A percentile compares a stretch with the other conserved stretches of the same genome.
Conservation (phyloP, 2,329 filamentous ascomycete species). For the Alternaria solani region DNA sequence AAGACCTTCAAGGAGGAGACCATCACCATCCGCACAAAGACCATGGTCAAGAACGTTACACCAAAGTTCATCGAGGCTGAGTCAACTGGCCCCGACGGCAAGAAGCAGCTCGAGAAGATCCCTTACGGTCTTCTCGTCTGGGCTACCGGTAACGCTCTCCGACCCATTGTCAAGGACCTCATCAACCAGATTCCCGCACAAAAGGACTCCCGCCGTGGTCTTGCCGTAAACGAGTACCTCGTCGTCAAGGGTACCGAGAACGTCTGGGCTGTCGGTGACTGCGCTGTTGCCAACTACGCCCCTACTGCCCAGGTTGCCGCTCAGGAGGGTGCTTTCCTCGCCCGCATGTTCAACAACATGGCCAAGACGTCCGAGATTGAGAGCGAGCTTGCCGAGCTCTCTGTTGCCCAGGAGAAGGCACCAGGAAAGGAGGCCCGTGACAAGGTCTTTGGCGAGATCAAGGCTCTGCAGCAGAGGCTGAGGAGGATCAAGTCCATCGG, state of each 20-base stretch:
- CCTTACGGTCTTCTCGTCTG: slow-evolving; percentile 97
- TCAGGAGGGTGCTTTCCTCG: slow-evolving; percentile 95
- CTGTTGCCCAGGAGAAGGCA: slow-evolving; percentile 67
- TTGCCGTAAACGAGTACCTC: slow-evolving; percentile 98
- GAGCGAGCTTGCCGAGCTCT: slow-evolving; percentile 74
- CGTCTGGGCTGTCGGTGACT: slow-evolving; percentile 98
- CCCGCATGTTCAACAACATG: slow-evolving; percentile 98
- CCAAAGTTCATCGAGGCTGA: slow-evolving; percentile 93
- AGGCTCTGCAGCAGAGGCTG: slow-evolving; percentile 84
- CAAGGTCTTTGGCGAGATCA: slow-evolving; percentile 75
- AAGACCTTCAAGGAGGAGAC: slow-evolving; percentile 99
- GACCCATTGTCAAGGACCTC: slow-evolving; percentile 87
- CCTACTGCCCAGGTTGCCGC: slow-evolving; percentile 96
- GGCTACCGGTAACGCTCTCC: slow-evolving; percentile 96
- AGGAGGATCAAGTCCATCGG: slow-evolving; percentile 92
- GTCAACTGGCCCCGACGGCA: slow-evolving; percentile 79
- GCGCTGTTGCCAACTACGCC: slow-evolving; percentile 95
- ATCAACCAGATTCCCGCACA: slow-evolving; percentile 93
- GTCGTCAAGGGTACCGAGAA: slow-evolving; percentile 97
- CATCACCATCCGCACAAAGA: slow-evolving; percentile 97
- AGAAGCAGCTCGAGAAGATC: slow-evolving; percentile 80
- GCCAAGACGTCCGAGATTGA: slow-evolving; percentile 90
- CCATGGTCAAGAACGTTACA: slow-evolving; percentile 97
- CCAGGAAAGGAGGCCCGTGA: slow-evolving; percentile 70
- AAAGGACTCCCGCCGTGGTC: slow-evolving; percentile 91